phyloP scores from a whole-genome alignment of 2,329 filamentous ascomycete genomes.

The Venturia pyrina region DNA sequence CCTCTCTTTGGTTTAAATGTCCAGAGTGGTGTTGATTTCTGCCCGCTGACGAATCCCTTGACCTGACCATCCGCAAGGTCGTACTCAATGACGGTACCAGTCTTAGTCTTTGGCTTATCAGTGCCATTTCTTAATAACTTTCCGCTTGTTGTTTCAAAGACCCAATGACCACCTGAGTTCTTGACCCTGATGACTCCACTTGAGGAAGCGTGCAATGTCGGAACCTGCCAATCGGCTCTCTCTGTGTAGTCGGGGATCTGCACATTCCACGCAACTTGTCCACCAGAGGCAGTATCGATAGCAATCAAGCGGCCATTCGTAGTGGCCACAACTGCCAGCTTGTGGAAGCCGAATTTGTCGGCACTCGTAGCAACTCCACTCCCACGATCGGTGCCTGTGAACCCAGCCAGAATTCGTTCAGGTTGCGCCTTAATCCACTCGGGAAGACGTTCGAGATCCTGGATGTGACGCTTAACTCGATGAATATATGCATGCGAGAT shows the following conservation, averaged over 20 bases:
- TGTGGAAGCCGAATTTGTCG: slow-evolving; percentile 81
- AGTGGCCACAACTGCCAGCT: slow-evolving; percentile 72
- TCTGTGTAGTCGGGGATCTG: slow-evolving; percentile 49
- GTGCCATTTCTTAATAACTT: slow-evolving; percentile 6
- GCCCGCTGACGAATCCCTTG: slow-evolving; percentile 21
- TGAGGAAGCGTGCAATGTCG: slow-evolving; percentile 6
- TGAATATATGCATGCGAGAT: slow-evolving; percentile 76
- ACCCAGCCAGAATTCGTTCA: slow-evolving; percentile 49
- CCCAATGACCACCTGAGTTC: not conserved
- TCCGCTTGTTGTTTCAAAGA: slow-evolving; percentile 10
- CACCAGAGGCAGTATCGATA: slow-evolving; percentile 65
- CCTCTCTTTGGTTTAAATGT: slow-evolving; percentile 56
- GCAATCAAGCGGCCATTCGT: slow-evolving; percentile 69
- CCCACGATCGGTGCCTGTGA: slow-evolving; percentile 44
- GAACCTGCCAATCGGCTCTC: slow-evolving; percentile 48
- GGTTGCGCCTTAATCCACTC: slow-evolving; percentile 62
- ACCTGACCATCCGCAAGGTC: slow-evolving; percentile 24
- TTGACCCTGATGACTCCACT: slow-evolving; percentile 47
- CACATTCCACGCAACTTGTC: slow-evolving; percentile 65
- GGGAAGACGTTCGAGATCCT: slow-evolving; percentile 69
- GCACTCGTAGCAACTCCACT: slow-evolving; percentile 43
- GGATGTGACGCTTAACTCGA: slow-evolving; percentile 69
- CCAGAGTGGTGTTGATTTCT: slow-evolving; percentile 44
- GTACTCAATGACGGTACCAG: slow-evolving; percentile 19
- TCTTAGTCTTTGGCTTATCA: not conserved